Base-by-base conservation (phyloP, 1,284 basidiomycete genomes). In the Ganoderma boninense region DNA sequence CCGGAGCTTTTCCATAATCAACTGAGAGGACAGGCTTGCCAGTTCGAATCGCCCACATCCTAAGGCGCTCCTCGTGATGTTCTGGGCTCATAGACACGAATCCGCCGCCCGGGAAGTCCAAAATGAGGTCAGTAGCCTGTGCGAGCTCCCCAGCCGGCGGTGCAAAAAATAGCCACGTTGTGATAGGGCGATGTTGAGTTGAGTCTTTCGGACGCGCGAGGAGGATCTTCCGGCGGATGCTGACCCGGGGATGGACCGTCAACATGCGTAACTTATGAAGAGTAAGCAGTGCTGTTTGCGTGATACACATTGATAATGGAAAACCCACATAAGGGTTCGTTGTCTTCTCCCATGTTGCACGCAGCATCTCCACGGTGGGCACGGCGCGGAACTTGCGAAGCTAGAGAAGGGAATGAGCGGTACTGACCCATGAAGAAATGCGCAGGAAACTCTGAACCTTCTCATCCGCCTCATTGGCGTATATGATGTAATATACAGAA, bases 301-400 rank as follows among this genome's bases (percentile, higher is more conserved):
- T 71, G 67, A 29, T 71, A 69, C 54, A 42, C 67, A 56, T 44
- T 20, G 66, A 64, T 40, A 57, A 52, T 43, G 42, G 67, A 62
- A 54, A 29, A 79, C 87, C 73, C 76, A 95, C 94, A 83, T 96
- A 95, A 70, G 97, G 97, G 82, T 99, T 98, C 11, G 88, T 89
- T 0, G 96, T 95, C 86, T 99, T 99, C 82, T 98, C 96, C 97
- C 97, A 99, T 10, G 96, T 98, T 13, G 89, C 87, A 11, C 97
- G 90, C 52, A 99, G 88, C 93, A 99, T 97, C 81, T 99, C 97
- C 38, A 99, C 92, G 0, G 97, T 98, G 68, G 96, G 97, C 1
- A 97, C 90, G 32, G 97, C 96, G 75, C 97, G 87, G 79, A 94
- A 98, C 72, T 92, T 90, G 69, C 97, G 91, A 62, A 99, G 87